Percentiles rank a stretch among this genome's conserved stretches.
These are phyloP conservation scores for Aspergillus unguis DNA, from an alignment of 2,329 filamentous ascomycete species.

Conservation along the genomic window DNA sequence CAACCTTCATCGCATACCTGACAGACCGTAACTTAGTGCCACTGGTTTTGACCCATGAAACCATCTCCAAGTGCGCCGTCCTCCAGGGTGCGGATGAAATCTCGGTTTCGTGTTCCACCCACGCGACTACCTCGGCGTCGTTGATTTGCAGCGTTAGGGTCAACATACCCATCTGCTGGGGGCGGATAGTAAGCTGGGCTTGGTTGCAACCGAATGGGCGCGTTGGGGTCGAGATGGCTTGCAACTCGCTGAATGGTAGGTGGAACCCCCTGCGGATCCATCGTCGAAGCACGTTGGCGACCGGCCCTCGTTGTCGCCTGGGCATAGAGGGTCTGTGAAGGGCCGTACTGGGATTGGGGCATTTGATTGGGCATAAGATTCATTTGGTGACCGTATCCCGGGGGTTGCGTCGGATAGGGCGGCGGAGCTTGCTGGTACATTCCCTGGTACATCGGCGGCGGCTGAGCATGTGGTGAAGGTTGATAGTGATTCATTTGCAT, in stretches of 20 bases:
- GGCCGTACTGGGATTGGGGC: constrained; percentile 61
- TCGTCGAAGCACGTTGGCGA: constrained; percentile 87
- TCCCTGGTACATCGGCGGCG: constrained; percentile 68
- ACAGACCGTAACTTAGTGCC: constrained; percentile 49
- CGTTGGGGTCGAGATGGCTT: constrained; percentile 90
- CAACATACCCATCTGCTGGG: constrained; percentile 74
- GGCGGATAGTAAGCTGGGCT: constrained; percentile 97
- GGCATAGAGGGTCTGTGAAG: constrained; percentile 70
- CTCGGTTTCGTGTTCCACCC: constrained; percentile 59
- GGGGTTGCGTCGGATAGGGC: constrained; percentile 71
- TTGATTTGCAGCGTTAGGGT: constrained; percentile 61
- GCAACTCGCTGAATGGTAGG: constrained; percentile 90
- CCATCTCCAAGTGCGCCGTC: constrained; percentile 83
- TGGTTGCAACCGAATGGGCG: constrained; percentile 88
- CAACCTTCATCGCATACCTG: constrained; percentile 8
- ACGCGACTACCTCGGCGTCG: constrained; percentile 74
- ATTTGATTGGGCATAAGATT: constrained; percentile 66
- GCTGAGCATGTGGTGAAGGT: constrained; percentile 46
- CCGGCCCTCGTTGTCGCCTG: constrained; percentile 74
- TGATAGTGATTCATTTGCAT: constrained; percentile 59
- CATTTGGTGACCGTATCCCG: constrained; percentile 70
- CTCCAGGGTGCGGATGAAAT: constrained; percentile 93
- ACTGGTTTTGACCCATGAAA: constrained; percentile 75
- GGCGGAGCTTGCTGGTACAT: constrained; percentile 77
- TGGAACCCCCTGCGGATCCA: constrained; percentile 93